Evolutionary conservation across 2,329 filamentous ascomycete species (phyloP).

Genomic region (Aspergillus luchuensis): DNA sequence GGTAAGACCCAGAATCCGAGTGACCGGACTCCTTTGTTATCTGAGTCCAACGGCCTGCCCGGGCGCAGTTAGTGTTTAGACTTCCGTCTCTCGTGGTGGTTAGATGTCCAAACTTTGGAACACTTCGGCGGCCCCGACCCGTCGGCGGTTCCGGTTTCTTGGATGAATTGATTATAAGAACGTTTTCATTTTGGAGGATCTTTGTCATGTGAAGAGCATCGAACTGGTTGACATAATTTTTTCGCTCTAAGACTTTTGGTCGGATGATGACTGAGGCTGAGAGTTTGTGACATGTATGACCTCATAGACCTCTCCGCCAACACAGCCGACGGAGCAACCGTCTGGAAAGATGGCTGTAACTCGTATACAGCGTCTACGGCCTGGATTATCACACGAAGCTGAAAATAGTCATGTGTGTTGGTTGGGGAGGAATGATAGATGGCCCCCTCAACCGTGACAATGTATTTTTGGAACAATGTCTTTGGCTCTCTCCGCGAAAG

Average conservation of each 20-base stretch:
- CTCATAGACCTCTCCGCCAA: not conserved
- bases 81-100: not conserved
- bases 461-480: slow-evolving; percentile 13
- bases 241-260: not conserved
- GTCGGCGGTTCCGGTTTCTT: not conserved
- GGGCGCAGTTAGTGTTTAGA: slow-evolving; percentile 13
- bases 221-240: not conserved
- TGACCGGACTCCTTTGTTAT: slow-evolving; percentile 34
- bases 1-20: slow-evolving; percentile 22
- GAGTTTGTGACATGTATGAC: slow-evolving; percentile 4
- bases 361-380: not conserved
- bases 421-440: not conserved
- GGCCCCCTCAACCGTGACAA: not conserved
- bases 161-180: not conserved
- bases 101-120: not conserved
- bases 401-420: not conserved
- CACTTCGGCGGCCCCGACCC: not conserved
- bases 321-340: not conserved
- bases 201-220: not conserved
- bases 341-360: not conserved
- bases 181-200: not conserved
- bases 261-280: not conserved
- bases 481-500: not conserved
- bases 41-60: slow-evolving; percentile 17
- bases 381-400: not conserved